Base-by-base conservation (phyloP, 257 asterid species). In the Ilex aquifolium region DNA sequence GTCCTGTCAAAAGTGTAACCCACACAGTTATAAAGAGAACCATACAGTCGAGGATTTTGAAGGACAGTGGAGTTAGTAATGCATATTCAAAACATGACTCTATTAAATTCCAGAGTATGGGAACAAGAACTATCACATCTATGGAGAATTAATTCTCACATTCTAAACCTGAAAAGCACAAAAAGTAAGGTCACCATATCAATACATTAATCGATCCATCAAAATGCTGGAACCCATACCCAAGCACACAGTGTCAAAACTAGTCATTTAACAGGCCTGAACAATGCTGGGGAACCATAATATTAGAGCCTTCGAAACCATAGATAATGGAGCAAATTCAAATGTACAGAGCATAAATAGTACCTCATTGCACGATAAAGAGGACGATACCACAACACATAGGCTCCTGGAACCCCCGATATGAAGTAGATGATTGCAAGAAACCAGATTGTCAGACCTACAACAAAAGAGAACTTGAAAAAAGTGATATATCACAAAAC, bases 361-460 rank as follows among this genome's bases (percentile, higher is more conserved):
- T 84, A 91, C 98, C 91, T 86, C 86, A 79, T 82, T 72, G 98
- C 98, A 65, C 96, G 95, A 73, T 91, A 91, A 54, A 91, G 96
- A 67, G 98, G 96, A 57, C 96, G 98, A 62, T 91, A 91, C 98
- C 98, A 91, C 55, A 82, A 69, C 40, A 80, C 83, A 73, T 86
- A 91, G 68, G 96, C 91, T 69, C 95, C 95, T 67, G 98, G 98
- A 64, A 86, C 92, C 29, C 96, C 96, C 3, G 87, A 76, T 68
- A 91, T 78, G 68, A 86, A 75, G 77, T 91, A 91, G 79, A 91
- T 91, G 64, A 91, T 66, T 53, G 98, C 75, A 50, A 91, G 95
- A 78, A 91, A 76, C 85, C 86, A 91, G 65, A 81, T 88, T 17
- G 83, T 85, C 16, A 86, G 87, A 70, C 90, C 98, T 91, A 49